phyloP scores from a whole-genome alignment of 305 asterid species.

The Petunia hybrid region DNA sequence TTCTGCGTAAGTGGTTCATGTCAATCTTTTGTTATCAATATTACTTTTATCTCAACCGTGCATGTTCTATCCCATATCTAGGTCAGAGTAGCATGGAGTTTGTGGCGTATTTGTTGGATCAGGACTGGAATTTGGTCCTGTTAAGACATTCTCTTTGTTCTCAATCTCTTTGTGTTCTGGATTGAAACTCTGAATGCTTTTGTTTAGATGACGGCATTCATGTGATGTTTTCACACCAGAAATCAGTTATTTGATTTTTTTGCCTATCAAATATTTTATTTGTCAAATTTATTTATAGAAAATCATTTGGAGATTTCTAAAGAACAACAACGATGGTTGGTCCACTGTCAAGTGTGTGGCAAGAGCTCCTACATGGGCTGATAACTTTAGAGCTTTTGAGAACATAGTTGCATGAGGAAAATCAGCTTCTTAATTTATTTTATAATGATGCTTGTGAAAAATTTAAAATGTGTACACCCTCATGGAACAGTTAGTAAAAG shows the following conservation, averaged over 20 bases:
- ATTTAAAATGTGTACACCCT: slow-evolving; percentile 2
- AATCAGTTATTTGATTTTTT: neutral
- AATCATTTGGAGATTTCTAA: neutral
- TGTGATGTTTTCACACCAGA: neutral
- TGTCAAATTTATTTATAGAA: slow-evolving; percentile 1
- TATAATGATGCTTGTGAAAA: slow-evolving; percentile 16
- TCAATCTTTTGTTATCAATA: slow-evolving; percentile 28
- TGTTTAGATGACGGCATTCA: slow-evolving; percentile 17
- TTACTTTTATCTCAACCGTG: neutral
- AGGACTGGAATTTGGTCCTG: slow-evolving; percentile 4
- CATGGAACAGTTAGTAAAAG: neutral
- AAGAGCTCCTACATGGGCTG: neutral
- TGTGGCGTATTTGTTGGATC: slow-evolving; percentile 14
- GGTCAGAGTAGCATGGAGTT: slow-evolving; percentile 6
- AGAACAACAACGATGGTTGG: slow-evolving; percentile 1
- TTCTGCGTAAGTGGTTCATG: slow-evolving; percentile 78
- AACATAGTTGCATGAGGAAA: neutral
- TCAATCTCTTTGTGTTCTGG: slow-evolving; percentile 11
- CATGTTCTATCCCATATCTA: slow-evolving; percentile 1
- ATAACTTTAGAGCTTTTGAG: slow-evolving; percentile 8
- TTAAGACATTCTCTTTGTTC: slow-evolving; percentile 27
- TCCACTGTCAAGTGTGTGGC: slow-evolving; percentile 16
- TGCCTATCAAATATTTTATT: neutral
- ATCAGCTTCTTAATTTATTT: slow-evolving; percentile 20
- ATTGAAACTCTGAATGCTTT: slow-evolving; percentile 21